Conservation (phyloP, 768 basidiomycete species). For the Boletus rufocinnamomeus region DNA sequence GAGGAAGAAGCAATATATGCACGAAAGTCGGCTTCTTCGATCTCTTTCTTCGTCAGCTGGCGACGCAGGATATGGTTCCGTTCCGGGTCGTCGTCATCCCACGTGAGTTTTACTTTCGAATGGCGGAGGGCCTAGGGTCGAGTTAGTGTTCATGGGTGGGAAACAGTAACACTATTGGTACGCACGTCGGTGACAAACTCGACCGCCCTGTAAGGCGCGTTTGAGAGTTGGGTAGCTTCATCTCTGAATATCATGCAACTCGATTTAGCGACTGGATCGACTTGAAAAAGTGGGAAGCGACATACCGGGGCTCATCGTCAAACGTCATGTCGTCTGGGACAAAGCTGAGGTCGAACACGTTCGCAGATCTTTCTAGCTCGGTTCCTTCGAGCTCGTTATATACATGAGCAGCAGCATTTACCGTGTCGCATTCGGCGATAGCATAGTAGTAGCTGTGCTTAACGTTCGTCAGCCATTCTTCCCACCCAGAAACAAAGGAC, state of each 20-base stretch:
- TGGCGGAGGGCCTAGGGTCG: conserved; percentile 82
- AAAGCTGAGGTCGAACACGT: conserved; percentile 93
- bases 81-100: conserved; percentile 97
- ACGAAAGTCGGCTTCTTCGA: conserved; percentile 89
- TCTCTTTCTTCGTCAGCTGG: conserved; percentile 75
- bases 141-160: not conserved
- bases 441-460: conserved; percentile 89
- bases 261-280: not conserved
- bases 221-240: conserved; percentile 71
- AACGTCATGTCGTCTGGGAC: conserved; percentile 90
- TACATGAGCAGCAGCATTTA: conserved; percentile 74
- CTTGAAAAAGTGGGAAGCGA: not conserved
- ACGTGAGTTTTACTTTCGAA: conserved; percentile 96
- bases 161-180: conserved; percentile 1
- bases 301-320: conserved; percentile 72
- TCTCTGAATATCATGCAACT: conserved; percentile 52
- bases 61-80: conserved; percentile 80
- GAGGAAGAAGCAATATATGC: conserved; percentile 74
- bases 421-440: conserved; percentile 83
- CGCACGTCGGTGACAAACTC: conserved; percentile 94
- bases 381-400: conserved; percentile 89
- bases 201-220: conserved; percentile 63
- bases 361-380: conserved; percentile 95
- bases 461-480: conserved; percentile 8
- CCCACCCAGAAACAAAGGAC: not conserved